A percentile compares a stretch with the other conserved stretches of the same genome.
Conservation (phyloP, 2,329 filamentous ascomycete species). For the Cladosporium sp. region DNA sequence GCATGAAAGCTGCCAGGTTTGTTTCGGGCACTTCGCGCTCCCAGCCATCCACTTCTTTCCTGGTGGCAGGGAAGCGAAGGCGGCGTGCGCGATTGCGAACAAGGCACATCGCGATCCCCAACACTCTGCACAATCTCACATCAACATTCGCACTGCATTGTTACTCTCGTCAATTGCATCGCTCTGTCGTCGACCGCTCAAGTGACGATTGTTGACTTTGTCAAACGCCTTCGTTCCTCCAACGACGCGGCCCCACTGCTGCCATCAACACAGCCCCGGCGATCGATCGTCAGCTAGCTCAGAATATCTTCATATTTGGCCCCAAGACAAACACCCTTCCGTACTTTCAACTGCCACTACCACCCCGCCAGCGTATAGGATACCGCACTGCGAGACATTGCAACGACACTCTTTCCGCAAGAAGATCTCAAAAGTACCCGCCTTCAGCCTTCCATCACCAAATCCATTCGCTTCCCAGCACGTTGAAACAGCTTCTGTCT, state of each 20-base stretch:
- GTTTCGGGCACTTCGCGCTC: neutral
- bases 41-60: conserved; percentile 5
- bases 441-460: conserved; percentile 5
- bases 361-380: neutral
- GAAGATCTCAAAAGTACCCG: neutral
- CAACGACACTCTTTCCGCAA: neutral
- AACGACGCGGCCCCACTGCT: conserved; percentile 18
- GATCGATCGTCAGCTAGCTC: conserved; percentile 18
- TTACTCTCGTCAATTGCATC: neutral
- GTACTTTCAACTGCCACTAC: neutral
- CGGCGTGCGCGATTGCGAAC: neutral
- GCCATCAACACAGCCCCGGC: conserved; percentile 9
- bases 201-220: neutral
- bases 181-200: neutral
- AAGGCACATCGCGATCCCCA: neutral
- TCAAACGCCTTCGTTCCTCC: conserved; percentile 12
- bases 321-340: neutral
- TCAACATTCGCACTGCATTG: no score
- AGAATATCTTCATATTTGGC: neutral
- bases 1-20: neutral
- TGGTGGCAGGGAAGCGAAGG: conserved; percentile 5
- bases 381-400: neutral
- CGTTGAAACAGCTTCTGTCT: conserved; percentile 10
- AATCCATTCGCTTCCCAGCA: neutral
- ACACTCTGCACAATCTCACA: neutral